Percentiles rank a stretch among this genome's conserved stretches.
These are phyloP conservation scores for Geranomyces variabilis DNA, from an alignment of 192 early-diverging fungal species.

Conservation along the genomic window DNA sequence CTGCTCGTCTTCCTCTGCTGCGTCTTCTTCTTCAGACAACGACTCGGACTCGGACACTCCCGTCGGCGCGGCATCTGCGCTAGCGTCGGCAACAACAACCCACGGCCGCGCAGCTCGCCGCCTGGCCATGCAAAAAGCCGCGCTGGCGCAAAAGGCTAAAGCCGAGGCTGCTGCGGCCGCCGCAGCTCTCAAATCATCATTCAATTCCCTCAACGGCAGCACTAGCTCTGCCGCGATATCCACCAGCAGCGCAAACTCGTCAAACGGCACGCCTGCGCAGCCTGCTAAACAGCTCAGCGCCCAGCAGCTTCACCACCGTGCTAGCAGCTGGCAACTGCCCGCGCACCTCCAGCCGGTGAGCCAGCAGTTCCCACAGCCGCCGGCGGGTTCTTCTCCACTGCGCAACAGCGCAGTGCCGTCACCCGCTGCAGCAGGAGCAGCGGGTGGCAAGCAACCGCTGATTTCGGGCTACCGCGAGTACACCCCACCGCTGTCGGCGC, in stretches of 20 bases:
- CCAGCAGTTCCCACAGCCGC: neutral
- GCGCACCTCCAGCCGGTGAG: slow-evolving; percentile 14
- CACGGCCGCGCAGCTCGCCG: slow-evolving; percentile 18
- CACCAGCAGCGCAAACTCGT: slow-evolving; percentile 8
- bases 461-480: slow-evolving; percentile 14
- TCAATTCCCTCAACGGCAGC: neutral
- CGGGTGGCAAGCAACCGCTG: slow-evolving; percentile 10
- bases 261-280: neutral
- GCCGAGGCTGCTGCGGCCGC: neutral
- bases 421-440: too few species aligned
- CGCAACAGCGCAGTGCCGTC: neutral
- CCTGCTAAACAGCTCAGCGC: neutral
- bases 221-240: neutral
- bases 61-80: neutral
- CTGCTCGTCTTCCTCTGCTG: slow-evolving; percentile 12
- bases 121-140: slow-evolving; percentile 12
- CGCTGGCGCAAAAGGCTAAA: neutral
- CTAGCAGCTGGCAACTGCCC: slow-evolving; percentile 10
- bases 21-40: neutral
- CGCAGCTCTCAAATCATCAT: neutral
- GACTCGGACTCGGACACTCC: slow-evolving; percentile 17
- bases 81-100: neutral
- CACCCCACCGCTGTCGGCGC: neutral
- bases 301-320: neutral
- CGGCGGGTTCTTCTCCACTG: too few species aligned